These are phyloP conservation scores for Aspergillus puulaauensis DNA, from an alignment of 2,329 filamentous ascomycete species.

Conservation along the genomic window DNA sequence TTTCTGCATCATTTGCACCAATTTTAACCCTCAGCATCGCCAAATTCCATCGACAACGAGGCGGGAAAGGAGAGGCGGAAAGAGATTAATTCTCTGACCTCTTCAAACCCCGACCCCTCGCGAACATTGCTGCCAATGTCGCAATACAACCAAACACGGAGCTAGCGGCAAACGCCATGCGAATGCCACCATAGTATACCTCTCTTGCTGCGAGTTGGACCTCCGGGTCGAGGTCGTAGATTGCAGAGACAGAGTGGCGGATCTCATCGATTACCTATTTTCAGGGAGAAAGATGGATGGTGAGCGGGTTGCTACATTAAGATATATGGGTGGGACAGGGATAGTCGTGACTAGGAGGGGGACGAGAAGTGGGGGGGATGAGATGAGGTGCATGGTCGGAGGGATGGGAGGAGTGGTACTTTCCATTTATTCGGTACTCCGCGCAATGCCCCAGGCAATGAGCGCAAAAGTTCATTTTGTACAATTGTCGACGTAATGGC, in stretches of 20 bases:
- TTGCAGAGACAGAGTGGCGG: slow-evolving; percentile 59
- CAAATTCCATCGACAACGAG: neutral
- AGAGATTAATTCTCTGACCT: neutral
- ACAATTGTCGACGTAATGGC: slow-evolving; percentile 62
- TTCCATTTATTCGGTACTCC: slow-evolving; percentile 58
- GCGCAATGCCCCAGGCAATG: slow-evolving; percentile 54
- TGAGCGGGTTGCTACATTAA: neutral
- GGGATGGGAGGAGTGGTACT: slow-evolving; percentile 43
- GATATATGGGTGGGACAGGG: too few relatives aligned
- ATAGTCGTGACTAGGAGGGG: too few relatives aligned
- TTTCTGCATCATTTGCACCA: neutral
- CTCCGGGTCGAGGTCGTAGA: slow-evolving; percentile 56
- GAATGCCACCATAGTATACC: slow-evolving; percentile 61
- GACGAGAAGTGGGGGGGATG: neutral
- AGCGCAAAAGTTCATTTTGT: slow-evolving; percentile 59
- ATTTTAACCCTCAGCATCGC: neutral
- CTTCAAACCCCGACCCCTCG: neutral
- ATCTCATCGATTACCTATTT: slow-evolving; percentile 61
- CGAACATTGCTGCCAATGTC: neutral
- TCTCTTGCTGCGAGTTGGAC: slow-evolving; percentile 56
- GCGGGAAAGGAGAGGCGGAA: neutral
- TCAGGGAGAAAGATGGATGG: slow-evolving; percentile 13
- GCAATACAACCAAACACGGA: neutral
- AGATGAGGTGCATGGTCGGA: neutral
- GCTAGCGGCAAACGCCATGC: slow-evolving; percentile 1